Evolutionary conservation across 2,329 filamentous ascomycete genomes (phyloP), one percentile per base, ranked within the genome.

Genomic region (Botrytis pseudocinerea): DNA sequence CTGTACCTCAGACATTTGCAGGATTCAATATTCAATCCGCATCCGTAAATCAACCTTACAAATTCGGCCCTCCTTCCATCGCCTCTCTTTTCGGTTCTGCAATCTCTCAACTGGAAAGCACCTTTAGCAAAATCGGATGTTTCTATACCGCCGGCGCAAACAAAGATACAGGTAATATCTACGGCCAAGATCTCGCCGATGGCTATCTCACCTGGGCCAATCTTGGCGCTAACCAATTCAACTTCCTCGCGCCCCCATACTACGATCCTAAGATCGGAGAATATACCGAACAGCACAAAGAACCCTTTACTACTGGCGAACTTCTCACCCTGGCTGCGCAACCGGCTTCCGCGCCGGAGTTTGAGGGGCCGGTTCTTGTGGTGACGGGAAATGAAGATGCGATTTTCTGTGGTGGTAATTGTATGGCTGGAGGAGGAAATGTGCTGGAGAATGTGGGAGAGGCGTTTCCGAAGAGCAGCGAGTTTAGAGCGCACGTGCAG

Each of bases 121-220:
- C 32, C 1, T n/a, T 66, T 25, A 14, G 5, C 12, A 66, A n/a
- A 18, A 40, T 66, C 38, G 46, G 64, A n/a, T 51, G 16, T n/a
- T 51, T 66, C 46, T 66, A 66, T 16, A 54, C 32, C 32, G 32
- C 64, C 14, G 64, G 64, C 64, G n/a, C 32, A 22, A 54, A 54
- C 32, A 35, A 28, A 16, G 44, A 66, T 10, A 66, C 32, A 0
- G 64, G 64, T 10, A 54, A 40, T 1, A 66, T 66, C 32, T 20
- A 51, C 32, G 40, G n/a, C 1, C 51, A 44, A 6, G 12, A 72
- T n/a, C 32, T 60, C 35, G 48, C 70, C 38, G 12, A 46, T 4
- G 70, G 61, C 32, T 72, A 72, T n/a, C 28, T 68, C 70, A 72
- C 62, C 18, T 72, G 61, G 70, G n/a, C 70, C 25, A 66, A 66